A percentile compares a stretch with the other conserved stretches of the same genome.
Evolutionary conservation across 2,329 filamentous ascomycete species (phyloP).

Genomic region (Monosporascus sp.): DNA sequence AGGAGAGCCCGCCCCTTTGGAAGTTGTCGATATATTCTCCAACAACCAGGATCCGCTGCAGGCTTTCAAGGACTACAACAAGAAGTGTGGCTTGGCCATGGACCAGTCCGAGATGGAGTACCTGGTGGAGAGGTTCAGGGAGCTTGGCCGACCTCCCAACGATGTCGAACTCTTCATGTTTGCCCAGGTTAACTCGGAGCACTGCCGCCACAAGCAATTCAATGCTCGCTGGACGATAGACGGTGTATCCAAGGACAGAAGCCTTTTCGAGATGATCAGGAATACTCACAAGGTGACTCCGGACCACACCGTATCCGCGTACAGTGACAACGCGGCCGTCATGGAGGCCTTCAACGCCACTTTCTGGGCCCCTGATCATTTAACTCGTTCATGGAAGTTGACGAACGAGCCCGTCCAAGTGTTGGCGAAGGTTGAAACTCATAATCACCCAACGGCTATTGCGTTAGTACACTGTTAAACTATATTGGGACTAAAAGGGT

Average conservation of each 20-base stretch:
- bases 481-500: too few relatives aligned
- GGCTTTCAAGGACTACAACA: slow-evolving; percentile 77
- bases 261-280: slow-evolving; percentile 91
- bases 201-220: slow-evolving; percentile 55
- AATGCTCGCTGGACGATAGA: slow-evolving; percentile 97
- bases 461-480: slow-evolving; percentile 35
- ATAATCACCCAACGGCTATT: slow-evolving; percentile 95
- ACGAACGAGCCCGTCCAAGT: slow-evolving; percentile 83
- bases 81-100: slow-evolving; percentile 75
- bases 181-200: slow-evolving; percentile 97
- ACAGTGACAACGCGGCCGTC: slow-evolving; percentile 97
- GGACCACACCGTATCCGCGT: slow-evolving; percentile 84
- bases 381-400: slow-evolving; percentile 81
- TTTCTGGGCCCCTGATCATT: slow-evolving; percentile 83
- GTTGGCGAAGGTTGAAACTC: slow-evolving; percentile 92
- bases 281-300: slow-evolving; percentile 86
- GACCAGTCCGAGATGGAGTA: slow-evolving; percentile 90
- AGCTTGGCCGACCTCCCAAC: slow-evolving; percentile 46
- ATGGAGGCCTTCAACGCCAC: slow-evolving; percentile 65
- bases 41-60: slow-evolving; percentile 60
- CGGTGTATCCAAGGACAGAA: slow-evolving; percentile 70
- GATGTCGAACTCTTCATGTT: slow-evolving; percentile 99
- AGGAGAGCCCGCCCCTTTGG: slow-evolving; percentile 54
- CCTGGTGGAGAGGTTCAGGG: slow-evolving; percentile 75
- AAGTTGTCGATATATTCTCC: slow-evolving; percentile 69